These are phyloP conservation scores for Suhomyces prunicola DNA, from an alignment of 805 yeast species.

Conservation along the genomic window DNA sequence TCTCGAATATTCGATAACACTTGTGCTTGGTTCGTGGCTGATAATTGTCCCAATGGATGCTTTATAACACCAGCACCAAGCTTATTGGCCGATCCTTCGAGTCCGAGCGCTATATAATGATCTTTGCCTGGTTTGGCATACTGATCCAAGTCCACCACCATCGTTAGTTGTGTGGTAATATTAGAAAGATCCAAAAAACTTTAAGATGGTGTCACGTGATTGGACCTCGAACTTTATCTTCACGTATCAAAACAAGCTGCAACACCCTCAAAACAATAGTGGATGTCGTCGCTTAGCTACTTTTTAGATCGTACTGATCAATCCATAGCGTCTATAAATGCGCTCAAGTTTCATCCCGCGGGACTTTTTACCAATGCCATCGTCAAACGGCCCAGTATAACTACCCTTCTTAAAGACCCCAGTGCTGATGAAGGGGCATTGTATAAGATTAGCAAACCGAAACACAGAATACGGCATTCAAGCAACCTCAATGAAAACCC, in stretches of 20 bases:
- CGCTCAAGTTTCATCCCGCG: slow-evolving; percentile 49
- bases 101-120: slow-evolving; percentile 74
- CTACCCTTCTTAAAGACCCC: slow-evolving; percentile 59
- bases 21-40: slow-evolving; percentile 59
- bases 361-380: slow-evolving; percentile 68
- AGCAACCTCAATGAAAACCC: neutral
- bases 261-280: neutral
- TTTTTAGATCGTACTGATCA: slow-evolving; percentile 33
- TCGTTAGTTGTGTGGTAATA: neutral
- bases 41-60: slow-evolving; percentile 61
- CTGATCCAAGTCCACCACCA: slow-evolving; percentile 47
- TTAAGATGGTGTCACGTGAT: neutral
- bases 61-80: slow-evolving; percentile 89
- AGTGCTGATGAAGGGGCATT: slow-evolving; percentile 49
- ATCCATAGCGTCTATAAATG: slow-evolving; percentile 38
- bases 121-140: slow-evolving; percentile 41
- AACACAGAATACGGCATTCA: neutral
- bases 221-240: neutral
- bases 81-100: slow-evolving; percentile 97
- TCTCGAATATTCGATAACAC: slow-evolving; percentile 90
- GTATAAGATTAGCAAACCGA: slow-evolving; percentile 38
- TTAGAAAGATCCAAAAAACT: neutral
- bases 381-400: slow-evolving; percentile 49
- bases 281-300: slow-evolving; percentile 20
- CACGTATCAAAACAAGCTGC: neutral